Percentiles rank a stretch among this genome's conserved stretches.
Evolutionary conservation across 805 yeast genomes (phyloP).

Genomic region (Torulaspora maleeae): DNA sequence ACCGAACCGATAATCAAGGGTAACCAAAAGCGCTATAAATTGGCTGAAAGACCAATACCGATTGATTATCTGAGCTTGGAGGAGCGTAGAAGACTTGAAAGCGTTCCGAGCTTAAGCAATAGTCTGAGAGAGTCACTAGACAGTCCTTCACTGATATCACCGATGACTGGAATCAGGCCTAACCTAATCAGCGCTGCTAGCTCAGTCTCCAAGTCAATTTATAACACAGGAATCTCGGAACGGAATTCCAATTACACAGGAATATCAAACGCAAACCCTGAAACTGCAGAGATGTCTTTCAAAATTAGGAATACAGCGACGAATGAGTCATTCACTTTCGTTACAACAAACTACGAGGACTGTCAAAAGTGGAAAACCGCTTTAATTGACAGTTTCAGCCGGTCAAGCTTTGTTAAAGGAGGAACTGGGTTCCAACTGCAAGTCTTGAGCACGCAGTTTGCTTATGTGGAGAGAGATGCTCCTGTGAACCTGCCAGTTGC

Average conservation of each 20-base stretch:
- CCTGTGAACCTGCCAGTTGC: slow-evolving; percentile 50
- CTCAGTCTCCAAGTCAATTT: slow-evolving; percentile 18
- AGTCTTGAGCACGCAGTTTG: slow-evolving; percentile 57
- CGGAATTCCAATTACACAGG: slow-evolving; percentile 9
- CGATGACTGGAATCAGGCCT: slow-evolving; percentile 23
- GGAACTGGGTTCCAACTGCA: slow-evolving; percentile 52
- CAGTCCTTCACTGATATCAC: slow-evolving; percentile 14
- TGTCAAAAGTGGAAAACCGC: slow-evolving; percentile 55
- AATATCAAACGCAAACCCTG: slow-evolving; percentile 17
- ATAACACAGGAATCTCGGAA: slow-evolving; percentile 7
- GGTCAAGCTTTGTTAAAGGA: slow-evolving; percentile 37
- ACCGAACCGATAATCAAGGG: slow-evolving; percentile 52
- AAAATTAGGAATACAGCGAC: slow-evolving; percentile 58
- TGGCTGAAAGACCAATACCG: slow-evolving; percentile 57
- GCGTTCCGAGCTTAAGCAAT: slow-evolving; percentile 8
- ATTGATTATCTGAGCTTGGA: slow-evolving; percentile 54
- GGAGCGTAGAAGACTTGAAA: slow-evolving; percentile 33
- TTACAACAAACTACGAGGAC: slow-evolving; percentile 45
- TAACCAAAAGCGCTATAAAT: slow-evolving; percentile 35
- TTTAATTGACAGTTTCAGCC: slow-evolving; percentile 46
- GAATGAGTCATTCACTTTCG: slow-evolving; percentile 49
- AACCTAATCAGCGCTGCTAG: slow-evolving; percentile 23
- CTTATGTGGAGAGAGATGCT: slow-evolving; percentile 52
- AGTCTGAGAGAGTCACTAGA: slow-evolving; percentile 12
- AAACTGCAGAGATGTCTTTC: slow-evolving; percentile 34